Evolutionary conservation across 306 rosid species (phyloP), one percentile per base, ranked within the genome.

Genomic region (Quercus mongolica): DNA sequence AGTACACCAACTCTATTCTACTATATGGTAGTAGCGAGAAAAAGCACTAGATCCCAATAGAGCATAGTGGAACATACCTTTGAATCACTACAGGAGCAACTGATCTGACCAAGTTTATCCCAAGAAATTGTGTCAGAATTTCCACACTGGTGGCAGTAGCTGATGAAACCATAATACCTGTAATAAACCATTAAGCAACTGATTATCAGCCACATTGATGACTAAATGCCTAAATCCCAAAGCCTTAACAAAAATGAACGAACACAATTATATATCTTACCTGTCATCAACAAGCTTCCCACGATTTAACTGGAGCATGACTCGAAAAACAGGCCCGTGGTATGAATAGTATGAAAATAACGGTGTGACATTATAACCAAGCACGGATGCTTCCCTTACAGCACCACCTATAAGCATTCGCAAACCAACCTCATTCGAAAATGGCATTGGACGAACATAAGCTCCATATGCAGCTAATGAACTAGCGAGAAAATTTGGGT

Each of bases 381-480:
- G 64, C 21, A 90, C 86, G 28, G 96, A 88, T 78, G 99, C 99
- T 82, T 91, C 98, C 85, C 97, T 78, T 15, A 77, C 92, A 78
- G 86, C 96, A 64, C 99, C 99, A n/a, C 97, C 99, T 69, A 95
- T 92, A 85, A 92, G 97, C 99, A 95, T 95, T 52, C 98, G 85
- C 84, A 95, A 77, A 74, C 99, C 99, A 65, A 91, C 20, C 91
- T 95, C 98, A 78, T 95, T 95, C 6, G 93, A 86, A 88, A 85
- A 95, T 10, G 99, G 98, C 97, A 91, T 56, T 46, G 97, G 92
- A 54, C 89, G 94, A 68, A 95, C 87, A 78, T 86, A 95, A 68
- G 98, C 98, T 87, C 97, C 98, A 84, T 95, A 92, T 81, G 99
- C 95, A 79, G 96, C 97, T 86, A 95, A 90, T 80, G 99, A 89